A percentile compares a stretch with the other conserved stretches of the same genome.
Evolutionary conservation across 2,329 filamentous ascomycete species (phyloP).

Genomic region (Exutisphaerella laricina): DNA sequence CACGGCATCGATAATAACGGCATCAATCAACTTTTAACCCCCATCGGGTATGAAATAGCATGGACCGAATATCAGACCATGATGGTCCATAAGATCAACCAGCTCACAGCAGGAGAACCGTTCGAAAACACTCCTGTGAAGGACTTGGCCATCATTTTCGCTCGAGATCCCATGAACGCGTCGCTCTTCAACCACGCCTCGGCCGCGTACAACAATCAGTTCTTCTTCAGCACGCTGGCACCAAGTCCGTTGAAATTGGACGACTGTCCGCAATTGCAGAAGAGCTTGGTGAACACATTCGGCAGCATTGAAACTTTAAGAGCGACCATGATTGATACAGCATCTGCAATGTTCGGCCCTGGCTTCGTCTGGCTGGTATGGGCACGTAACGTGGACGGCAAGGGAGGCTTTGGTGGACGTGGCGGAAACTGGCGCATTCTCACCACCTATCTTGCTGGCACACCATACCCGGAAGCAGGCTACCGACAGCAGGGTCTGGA

Average conservation of each 20-base stretch:
- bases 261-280: constrained; percentile 54
- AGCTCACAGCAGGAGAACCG: constrained; percentile 62
- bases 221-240: constrained; percentile 60
- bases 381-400: constrained; percentile 20
- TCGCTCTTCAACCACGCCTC: constrained; percentile 92
- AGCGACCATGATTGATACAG: constrained; percentile 72
- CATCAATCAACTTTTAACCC: constrained; percentile 66
- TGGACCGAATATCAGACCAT: constrained; percentile 78
- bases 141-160: constrained; percentile 65
- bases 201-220: constrained; percentile 88
- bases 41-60: constrained; percentile 64
- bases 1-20: constrained; percentile 60
- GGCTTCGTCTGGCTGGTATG: constrained; percentile 92
- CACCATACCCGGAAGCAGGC: constrained; percentile 79
- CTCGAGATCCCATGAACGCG: constrained; percentile 72
- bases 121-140: constrained; percentile 58
- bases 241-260: constrained; percentile 33
- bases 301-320: constrained; percentile 77
- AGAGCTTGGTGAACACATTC: constrained; percentile 64
- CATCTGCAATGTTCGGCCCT: constrained; percentile 88
- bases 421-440: constrained; percentile 60
- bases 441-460: constrained; percentile 84
- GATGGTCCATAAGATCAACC: constrained; percentile 71
- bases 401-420: constrained; percentile 20
- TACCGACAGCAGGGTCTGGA: constrained; percentile 65